Evolutionary conservation across 495 filamentous ascomycete species (phyloP).

Genomic region (Hamigera avellanea): DNA sequence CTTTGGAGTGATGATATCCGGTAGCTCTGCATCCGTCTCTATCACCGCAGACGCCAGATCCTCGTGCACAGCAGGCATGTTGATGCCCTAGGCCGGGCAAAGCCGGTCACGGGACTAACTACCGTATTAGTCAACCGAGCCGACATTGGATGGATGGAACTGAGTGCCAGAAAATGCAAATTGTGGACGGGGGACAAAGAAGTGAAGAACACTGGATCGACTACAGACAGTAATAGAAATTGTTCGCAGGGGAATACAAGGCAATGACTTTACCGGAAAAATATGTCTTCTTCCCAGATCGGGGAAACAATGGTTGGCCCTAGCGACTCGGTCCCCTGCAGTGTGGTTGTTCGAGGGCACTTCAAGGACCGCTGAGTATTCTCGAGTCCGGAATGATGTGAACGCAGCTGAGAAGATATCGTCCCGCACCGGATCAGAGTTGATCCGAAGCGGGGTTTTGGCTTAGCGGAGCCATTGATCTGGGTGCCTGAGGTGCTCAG

Average conservation of each 20-base stretch:
- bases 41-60: constrained; percentile 47
- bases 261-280: no score
- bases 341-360: constrained; percentile 18
- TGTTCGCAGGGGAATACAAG: no score
- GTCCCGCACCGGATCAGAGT: constrained; percentile 8
- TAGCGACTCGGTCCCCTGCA: constrained; percentile 7
- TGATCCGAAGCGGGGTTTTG: no score
- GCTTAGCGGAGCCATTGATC: no score
- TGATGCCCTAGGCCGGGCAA: constrained; percentile 15
- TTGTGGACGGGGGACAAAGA: not conserved
- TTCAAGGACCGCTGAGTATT: constrained; percentile 42
- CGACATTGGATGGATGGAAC: constrained; percentile 3
- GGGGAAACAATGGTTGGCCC: not conserved
- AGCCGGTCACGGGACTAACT: constrained; percentile 30
- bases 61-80: constrained; percentile 81
- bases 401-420: constrained; percentile 26
- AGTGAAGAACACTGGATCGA: no score
- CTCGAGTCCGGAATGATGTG: constrained; percentile 34
- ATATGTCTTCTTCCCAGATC: constrained; percentile 10
- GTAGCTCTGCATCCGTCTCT: constrained; percentile 44
- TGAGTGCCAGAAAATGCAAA: not conserved
- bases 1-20: constrained; percentile 58
- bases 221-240: constrained; percentile 8
- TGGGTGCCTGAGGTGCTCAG: no score
- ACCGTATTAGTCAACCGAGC: constrained; percentile 21